Percentiles rank a stretch among this genome's conserved stretches.
These are phyloP conservation scores for Martiniozyma abietophila DNA, from an alignment of 805 yeast species.

Conservation along the genomic window DNA sequence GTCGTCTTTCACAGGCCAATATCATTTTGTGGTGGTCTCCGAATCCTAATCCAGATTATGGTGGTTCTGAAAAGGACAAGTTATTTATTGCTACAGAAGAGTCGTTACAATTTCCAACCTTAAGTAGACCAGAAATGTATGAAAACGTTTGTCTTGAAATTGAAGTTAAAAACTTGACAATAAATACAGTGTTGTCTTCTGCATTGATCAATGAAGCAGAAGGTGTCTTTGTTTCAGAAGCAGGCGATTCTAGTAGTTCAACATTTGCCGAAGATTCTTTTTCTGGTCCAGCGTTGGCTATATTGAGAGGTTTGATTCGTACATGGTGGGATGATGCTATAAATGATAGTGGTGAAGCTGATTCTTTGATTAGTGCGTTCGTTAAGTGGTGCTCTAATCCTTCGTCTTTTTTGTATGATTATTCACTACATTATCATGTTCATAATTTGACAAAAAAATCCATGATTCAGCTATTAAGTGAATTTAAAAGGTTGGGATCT, in stretches of 20 bases:
- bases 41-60: conserved; percentile 70
- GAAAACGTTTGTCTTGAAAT: conserved; percentile 72
- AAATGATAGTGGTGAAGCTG: conserved; percentile 54
- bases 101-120: conserved; percentile 53
- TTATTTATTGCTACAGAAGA: conserved; percentile 38
- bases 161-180: conserved; percentile 66
- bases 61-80: conserved; percentile 65
- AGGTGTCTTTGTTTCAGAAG: conserved; percentile 67
- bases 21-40: conserved; percentile 93
- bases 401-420: conserved; percentile 65
- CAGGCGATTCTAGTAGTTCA: conserved; percentile 16
- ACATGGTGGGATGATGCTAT: conserved; percentile 93
- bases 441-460: conserved; percentile 81
- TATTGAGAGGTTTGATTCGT: conserved; percentile 66
- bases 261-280: conserved; percentile 77
- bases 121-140: conserved; percentile 73
- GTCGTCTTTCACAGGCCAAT: conserved; percentile 54
- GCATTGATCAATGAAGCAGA: conserved; percentile 80
- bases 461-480: conserved; percentile 68
- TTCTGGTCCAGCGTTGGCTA: conserved; percentile 61
- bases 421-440: conserved; percentile 74
- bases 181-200: conserved; percentile 82
- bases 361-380: conserved; percentile 70
- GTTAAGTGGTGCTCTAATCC: conserved; percentile 81
- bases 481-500: conserved; percentile 73